These are phyloP conservation scores for Apiospora saccharicola DNA, from an alignment of 2,329 filamentous ascomycete species.

Conservation along the genomic window DNA sequence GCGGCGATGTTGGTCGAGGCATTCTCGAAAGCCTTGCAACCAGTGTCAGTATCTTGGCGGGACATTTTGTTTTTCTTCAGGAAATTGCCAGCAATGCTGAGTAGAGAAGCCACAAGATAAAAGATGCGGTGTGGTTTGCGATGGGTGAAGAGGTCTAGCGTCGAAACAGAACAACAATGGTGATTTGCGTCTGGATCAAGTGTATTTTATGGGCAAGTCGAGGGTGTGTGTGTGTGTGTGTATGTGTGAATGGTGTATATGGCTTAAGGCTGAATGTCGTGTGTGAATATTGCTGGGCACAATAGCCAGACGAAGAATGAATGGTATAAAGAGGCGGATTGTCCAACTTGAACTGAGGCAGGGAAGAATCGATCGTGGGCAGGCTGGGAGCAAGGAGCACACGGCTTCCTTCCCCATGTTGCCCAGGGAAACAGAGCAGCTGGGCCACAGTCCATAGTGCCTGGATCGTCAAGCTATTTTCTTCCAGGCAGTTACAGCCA, in stretches of 20 bases:
- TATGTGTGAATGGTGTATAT: background rate
- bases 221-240: too few species aligned
- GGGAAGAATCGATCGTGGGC: conserved; percentile 12
- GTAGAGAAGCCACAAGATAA: conserved; percentile 8
- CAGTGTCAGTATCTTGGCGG: conserved; percentile 25
- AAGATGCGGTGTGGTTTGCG: conserved; percentile 9
- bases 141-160: background rate
- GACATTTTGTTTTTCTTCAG: conserved; percentile 9
- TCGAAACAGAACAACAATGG: background rate
- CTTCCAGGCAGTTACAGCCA: background rate
- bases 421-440: conserved; percentile 6
- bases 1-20: conserved; percentile 97
- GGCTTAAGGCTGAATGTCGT: background rate
- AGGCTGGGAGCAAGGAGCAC: background rate
- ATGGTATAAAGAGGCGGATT: background rate
- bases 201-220: background rate
- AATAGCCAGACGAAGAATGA: background rate
- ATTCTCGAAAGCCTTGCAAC: conserved; percentile 91
- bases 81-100: background rate
- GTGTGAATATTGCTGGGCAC: background rate
- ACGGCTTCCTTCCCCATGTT: conserved; percentile 9
- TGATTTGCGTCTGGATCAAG: background rate
- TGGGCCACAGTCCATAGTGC: background rate
- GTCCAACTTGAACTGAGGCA: conserved; percentile 5
- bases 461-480: background rate